Evolutionary conservation across 129 eudicot genomes (phyloP), one percentile per base, ranked within the genome.

Genomic region (Artemisia annua): DNA sequence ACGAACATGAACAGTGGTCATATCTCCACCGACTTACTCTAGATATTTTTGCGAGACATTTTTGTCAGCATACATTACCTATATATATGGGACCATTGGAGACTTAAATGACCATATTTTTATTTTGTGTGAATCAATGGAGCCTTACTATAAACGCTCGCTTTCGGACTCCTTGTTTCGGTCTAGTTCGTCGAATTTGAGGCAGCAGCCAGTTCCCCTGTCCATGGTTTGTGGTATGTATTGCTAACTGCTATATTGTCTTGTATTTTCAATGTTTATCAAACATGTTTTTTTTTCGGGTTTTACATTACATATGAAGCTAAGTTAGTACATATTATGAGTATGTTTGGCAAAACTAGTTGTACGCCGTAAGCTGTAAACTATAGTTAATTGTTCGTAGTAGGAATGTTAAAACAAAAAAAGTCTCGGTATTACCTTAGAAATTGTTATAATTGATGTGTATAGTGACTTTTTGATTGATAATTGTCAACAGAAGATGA

Each of bases 11-110:
- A 73, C 75, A 71, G 72, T 53, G 54, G 62, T 8, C 58, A 57
- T 3, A 10, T 64, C 66, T 68, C 74, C 83, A 78, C 86, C 86
- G 86, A 80, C 83, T 78, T 19, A 17, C 32, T 66, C 70, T 67
- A 79, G 78, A 72, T 67, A 66, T 82, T 81, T 67, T 59, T 54
- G 67, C 28, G 71, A 80, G 68, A 75, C 62, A 4, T 20, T n/a
- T 53, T 75, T 63, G 63, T 61, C 58, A 56, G 60, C 80, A 63
- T 51, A 55, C 60, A 48, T 4, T 43, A 67, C 76, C 60, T 77
- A 77, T 69, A 69, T 53, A 69, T 48, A 65, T 30, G 48, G 46
- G 28, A 18, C 49, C 75, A 54, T 39, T 39, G 7, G 46, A 56
- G 8, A 52, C 8, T 14, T 15, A 2, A 2, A 7, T 59, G 24